Base-by-base conservation (phyloP, 2,329 filamentous ascomycete species). In the Apiospora aurea region DNA sequence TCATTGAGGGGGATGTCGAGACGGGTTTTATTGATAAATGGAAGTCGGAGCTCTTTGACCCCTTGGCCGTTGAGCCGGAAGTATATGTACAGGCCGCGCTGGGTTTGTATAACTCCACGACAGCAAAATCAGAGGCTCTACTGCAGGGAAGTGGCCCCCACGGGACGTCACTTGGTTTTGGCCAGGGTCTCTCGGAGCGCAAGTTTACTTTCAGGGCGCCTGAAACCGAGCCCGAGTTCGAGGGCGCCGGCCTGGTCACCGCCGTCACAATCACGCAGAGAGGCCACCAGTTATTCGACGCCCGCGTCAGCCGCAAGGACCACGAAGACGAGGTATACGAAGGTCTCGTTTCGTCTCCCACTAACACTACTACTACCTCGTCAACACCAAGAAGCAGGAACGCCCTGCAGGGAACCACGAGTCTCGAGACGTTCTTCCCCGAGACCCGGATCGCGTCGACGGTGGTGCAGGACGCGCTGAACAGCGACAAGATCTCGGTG, bases 1-100 rank as follows among this genome's bases (percentile, higher is more conserved):
- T 99, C 79, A 88, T 97, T 71, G 88, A 89, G 14, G 96, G 96
- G 11, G 91, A 96, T 26, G 95, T 99, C 18, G 96, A 99, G 82
- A 99, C 96, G 0, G 96, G 96, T 0, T 99, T 97, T 80, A 98
- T 99, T 75, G 92, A 95, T 71, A 97, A 97, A 81, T 93, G 97
- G 84, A 88, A 89, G 72, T 88, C 91, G 14, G 92, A 95, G 75
- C 88, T 99, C 1, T 98, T 98, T 80, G 85, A 86, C 29, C 87
- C 89, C 0, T 82, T 89, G 16, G 80, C 81, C 0, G 87, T 93
- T 46, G 85, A 89, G 26, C 87, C 92, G 61, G 95, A 97, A 82
- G 89, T 95, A 2, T 94, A 95, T 75, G 91, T 92, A 0, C 96
- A 99, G 84, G 95, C 95, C 11, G 95, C 95, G 0, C 86, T 99